phyloP scores from a whole-genome alignment of 2,329 filamentous ascomycete genomes.

The Drechslerella coelobrocha region DNA sequence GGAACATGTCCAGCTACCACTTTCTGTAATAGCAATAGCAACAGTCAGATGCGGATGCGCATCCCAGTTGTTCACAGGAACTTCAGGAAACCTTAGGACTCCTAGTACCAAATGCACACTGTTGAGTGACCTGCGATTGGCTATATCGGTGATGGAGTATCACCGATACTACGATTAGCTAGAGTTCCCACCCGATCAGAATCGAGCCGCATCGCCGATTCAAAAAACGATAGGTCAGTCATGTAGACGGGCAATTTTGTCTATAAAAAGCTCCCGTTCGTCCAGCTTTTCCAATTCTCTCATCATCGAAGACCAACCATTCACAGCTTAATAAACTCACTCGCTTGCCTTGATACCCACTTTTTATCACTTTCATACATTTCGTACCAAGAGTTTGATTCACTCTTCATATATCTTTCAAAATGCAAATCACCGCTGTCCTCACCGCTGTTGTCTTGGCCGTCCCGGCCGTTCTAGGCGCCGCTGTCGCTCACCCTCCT shows the following conservation, averaged over 20 bases:
- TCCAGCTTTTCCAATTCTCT: background rate
- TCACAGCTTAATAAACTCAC: slow-evolving; percentile 9
- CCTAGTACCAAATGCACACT: slow-evolving; percentile 5
- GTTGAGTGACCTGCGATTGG: background rate
- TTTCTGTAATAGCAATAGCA: slow-evolving; percentile 43
- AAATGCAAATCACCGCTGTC: slow-evolving; percentile 48
- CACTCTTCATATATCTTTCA: slow-evolving; percentile 19
- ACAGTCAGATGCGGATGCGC: slow-evolving; percentile 12
- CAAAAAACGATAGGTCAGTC: slow-evolving; percentile 7
- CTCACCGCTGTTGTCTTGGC: slow-evolving; percentile 44
- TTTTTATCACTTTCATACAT: background rate
- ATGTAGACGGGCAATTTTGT: slow-evolving; percentile 5
- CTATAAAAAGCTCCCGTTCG: slow-evolving; percentile 45
- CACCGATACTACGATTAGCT: slow-evolving; percentile 4
- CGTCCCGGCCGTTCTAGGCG: slow-evolving; percentile 45
- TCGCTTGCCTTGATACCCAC: slow-evolving; percentile 20
- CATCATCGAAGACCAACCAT: slow-evolving; percentile 14
- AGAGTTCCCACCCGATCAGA: background rate
- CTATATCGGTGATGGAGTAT: slow-evolving; percentile 15
- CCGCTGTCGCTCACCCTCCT: slow-evolving; percentile 39
- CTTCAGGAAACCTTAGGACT: slow-evolving; percentile 35
- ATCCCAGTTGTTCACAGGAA: slow-evolving; percentile 28
- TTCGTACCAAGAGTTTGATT: slow-evolving; percentile 11
- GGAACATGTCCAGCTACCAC: slow-evolving; percentile 26
- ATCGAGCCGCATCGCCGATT: slow-evolving; percentile 17